Conservation (phyloP, 2,329 filamentous ascomycete genomes). For the Aureobasidium melanogenum region DNA sequence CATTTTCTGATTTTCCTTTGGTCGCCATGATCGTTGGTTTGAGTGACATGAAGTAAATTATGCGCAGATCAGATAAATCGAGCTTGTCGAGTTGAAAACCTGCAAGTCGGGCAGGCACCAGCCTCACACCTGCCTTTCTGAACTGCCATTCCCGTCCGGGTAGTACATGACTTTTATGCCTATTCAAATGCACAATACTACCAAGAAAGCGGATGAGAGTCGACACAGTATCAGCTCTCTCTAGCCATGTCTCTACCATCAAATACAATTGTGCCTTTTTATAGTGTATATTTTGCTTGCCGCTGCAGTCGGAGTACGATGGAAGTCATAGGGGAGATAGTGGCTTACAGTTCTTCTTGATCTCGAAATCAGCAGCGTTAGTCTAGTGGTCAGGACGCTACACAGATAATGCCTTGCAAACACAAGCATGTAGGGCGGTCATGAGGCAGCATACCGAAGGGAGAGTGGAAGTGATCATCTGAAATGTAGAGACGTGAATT, state of each 20-base stretch:
- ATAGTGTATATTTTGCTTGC: too few relatives aligned
- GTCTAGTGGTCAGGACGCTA: not conserved
- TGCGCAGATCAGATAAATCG: not conserved
- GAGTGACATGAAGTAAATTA: too few relatives aligned
- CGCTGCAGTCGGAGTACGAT: too few relatives aligned
- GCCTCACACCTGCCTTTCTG: not conserved
- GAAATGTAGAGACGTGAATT: not conserved
- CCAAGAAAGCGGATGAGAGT: too few relatives aligned
- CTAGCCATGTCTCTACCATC: too few relatives aligned
- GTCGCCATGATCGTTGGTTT: not conserved
- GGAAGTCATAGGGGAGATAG: too few relatives aligned
- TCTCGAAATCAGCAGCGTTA: not conserved
- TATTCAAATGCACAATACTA: not conserved
- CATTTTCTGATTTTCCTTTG: not conserved
- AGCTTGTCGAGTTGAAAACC: not conserved
- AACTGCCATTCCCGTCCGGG: not conserved
- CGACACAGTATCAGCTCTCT: not conserved
- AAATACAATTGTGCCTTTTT: too few relatives aligned
- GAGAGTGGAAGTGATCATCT: not conserved
- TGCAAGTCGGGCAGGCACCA: not conserved
- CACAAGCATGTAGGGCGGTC: not conserved
- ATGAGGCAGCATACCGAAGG: not conserved
- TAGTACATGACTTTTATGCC: not conserved
- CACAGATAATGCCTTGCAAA: not conserved
- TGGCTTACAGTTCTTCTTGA: not conserved